Percentiles rank a stretch among this genome's conserved stretches.
phyloP scores from a whole-genome alignment of 139 green algal genomes.

The Tetradesmus obliquus region DNA sequence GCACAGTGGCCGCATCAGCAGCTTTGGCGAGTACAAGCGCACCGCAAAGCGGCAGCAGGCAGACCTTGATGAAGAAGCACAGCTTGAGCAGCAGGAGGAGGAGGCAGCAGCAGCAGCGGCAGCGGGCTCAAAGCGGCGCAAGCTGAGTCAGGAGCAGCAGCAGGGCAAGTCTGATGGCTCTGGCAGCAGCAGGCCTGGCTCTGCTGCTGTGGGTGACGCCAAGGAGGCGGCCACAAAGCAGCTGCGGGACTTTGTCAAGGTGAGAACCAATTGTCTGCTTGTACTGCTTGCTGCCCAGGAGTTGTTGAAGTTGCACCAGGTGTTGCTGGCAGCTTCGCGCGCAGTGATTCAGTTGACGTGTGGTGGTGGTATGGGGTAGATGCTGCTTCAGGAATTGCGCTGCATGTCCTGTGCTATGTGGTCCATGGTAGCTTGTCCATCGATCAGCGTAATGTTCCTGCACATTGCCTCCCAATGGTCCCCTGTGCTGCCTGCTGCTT shows the following conservation, averaged over 20 bases:
- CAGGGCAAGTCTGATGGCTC: neutral
- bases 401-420: too few species aligned
- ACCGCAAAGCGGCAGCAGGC: slow-evolving; percentile 13
- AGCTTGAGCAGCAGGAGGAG: neutral
- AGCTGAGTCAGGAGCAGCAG: neutral
- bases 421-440: too few species aligned
- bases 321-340: too few species aligned
- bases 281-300: too few species aligned
- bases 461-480: too few species aligned
- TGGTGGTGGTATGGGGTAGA: too few species aligned
- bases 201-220: slow-evolving; percentile 1
- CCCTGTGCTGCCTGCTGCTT: neutral
- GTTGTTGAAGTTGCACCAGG: too few species aligned
- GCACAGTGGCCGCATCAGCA: neutral
- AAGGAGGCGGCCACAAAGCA: slow-evolving; percentile 37
- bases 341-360: too few species aligned
- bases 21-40: slow-evolving; percentile 31
- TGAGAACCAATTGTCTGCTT: neutral
- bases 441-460: too few species aligned
- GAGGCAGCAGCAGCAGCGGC: neutral
- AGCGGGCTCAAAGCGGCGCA: neutral
- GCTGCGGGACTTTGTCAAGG: slow-evolving; percentile 15
- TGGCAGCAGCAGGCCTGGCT: neutral
- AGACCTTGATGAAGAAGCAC: neutral
- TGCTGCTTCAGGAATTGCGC: too few species aligned